Percentiles rank a stretch among this genome's conserved stretches.
Evolutionary conservation across 2,329 filamentous ascomycete species (phyloP).

Genomic region (Fusarium veterinarium): DNA sequence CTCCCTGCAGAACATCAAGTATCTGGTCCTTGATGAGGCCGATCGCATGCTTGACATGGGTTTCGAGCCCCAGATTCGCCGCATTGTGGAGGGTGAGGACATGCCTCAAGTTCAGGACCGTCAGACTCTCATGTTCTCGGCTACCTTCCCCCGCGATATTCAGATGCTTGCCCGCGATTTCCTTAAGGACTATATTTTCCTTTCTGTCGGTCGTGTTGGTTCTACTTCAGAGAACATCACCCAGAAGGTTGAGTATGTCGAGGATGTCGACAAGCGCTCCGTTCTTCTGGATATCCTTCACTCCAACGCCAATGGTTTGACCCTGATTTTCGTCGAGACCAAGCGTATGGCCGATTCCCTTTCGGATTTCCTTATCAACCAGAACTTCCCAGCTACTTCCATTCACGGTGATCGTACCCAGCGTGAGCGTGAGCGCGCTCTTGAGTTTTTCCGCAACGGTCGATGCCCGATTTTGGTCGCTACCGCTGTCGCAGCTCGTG

Average conservation of each 20-base stretch:
- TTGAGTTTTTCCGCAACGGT: slow-evolving; percentile 97
- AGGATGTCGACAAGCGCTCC: slow-evolving; percentile 97
- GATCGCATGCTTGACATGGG: slow-evolving; percentile 99
- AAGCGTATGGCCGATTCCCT: slow-evolving; percentile 99
- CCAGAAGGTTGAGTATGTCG: slow-evolving; percentile 97
- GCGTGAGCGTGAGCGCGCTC: slow-evolving; percentile 96
- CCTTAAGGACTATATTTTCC: slow-evolving; percentile 98
- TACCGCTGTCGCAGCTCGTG: slow-evolving; percentile 89
- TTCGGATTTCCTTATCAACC: slow-evolving; percentile 98
- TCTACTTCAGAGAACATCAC: slow-evolving; percentile 99
- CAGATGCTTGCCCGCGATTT: slow-evolving; percentile 99
- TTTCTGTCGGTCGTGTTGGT: slow-evolving; percentile 97
- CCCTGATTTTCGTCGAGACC: slow-evolving; percentile 98
- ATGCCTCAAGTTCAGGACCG: slow-evolving; percentile 88
- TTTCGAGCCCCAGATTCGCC: slow-evolving; percentile 99
- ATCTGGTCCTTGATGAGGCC: slow-evolving; percentile 97
- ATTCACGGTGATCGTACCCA: slow-evolving; percentile 99
- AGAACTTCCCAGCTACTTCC: slow-evolving; percentile 96
- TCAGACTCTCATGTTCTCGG: slow-evolving; percentile 99
- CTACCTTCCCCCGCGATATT: slow-evolving; percentile 98
- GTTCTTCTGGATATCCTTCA: slow-evolving; percentile 97
- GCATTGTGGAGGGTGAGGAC: slow-evolving; percentile 97
- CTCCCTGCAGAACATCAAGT: slow-evolving; percentile 98
- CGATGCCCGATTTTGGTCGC: slow-evolving; percentile 97
- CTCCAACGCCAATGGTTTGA: slow-evolving; percentile 89